Evolutionary conservation across 305 asterid species (phyloP).

Genomic region (Plantago coronopus): DNA sequence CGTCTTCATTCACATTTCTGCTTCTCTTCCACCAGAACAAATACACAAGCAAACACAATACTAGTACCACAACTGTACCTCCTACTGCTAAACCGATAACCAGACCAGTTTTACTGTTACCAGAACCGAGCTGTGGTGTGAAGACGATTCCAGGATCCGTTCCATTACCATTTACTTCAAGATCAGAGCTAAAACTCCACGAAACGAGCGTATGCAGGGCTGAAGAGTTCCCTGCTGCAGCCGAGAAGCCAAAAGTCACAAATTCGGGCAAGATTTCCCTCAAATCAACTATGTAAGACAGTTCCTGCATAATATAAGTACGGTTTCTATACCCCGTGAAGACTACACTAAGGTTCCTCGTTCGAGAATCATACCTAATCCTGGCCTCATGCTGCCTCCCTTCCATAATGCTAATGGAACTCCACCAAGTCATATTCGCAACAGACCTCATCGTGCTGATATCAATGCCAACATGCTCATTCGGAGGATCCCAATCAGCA

Average conservation of each 20-base stretch:
- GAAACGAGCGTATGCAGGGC: conserved; percentile 23
- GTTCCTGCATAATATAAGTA: neutral
- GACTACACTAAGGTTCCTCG: conserved; percentile 14
- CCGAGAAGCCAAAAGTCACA: conserved; percentile 37
- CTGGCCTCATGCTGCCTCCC: conserved; percentile 24
- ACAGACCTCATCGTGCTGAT: conserved; percentile 25
- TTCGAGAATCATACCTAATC: conserved; percentile 22
- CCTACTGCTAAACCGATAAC: conserved; percentile 25
- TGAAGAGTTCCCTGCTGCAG: neutral
- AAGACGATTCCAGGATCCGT: neutral
- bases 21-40: conserved; percentile 22
- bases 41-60: neutral
- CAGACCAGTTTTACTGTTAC: conserved; percentile 2
- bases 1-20: conserved; percentile 7
- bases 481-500: conserved; percentile 9
- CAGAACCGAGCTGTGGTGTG: neutral
- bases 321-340: conserved; percentile 11
- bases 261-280: conserved; percentile 23
- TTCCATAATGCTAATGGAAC: neutral
- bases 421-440: neutral
- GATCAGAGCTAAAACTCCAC: conserved; percentile 26
- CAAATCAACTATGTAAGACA: conserved; percentile 20
- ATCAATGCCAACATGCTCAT: conserved; percentile 27
- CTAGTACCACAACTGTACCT: neutral
- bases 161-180: neutral